A percentile compares a stretch with the other conserved stretches of the same genome.
These are phyloP conservation scores for Brassica rapa DNA, from an alignment of 345 rosid genomes.

Conservation along the genomic window DNA sequence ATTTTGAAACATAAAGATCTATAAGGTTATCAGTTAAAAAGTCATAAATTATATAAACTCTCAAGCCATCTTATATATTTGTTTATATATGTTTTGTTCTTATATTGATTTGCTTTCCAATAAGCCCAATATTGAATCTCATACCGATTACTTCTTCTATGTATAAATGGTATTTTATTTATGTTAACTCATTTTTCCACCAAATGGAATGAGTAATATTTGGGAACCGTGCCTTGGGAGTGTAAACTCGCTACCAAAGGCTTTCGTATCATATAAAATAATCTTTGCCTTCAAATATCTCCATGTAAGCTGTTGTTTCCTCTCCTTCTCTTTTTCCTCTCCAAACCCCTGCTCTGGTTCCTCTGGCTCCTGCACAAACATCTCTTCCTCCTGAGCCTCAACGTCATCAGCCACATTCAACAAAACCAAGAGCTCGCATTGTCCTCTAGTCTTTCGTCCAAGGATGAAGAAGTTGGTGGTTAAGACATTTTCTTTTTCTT, in stretches of 20 bases:
- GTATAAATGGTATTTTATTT: constrained; percentile 50
- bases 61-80: constrained; percentile 34
- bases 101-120: constrained; percentile 42
- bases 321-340: neutral
- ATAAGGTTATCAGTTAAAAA: neutral
- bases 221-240: constrained; percentile 22
- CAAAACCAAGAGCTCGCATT: neutral
- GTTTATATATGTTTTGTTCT: constrained; percentile 16
- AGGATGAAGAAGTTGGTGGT: neutral
- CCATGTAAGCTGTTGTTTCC: neutral
- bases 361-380: neutral
- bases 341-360: neutral
- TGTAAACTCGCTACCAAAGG: neutral
- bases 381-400: neutral
- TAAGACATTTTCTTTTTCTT: neutral
- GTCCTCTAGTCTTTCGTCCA: constrained; percentile 43
- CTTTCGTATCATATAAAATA: neutral
- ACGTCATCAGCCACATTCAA: neutral
- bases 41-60: constrained; percentile 44
- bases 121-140: constrained; percentile 42
- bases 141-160: constrained; percentile 49
- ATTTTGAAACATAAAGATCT: constrained; percentile 55
- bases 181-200: constrained; percentile 57
- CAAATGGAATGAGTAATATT: constrained; percentile 52
- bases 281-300: neutral